Base-by-base conservation (phyloP, 345 rosid species). In the Boechera divaricarpa region DNA sequence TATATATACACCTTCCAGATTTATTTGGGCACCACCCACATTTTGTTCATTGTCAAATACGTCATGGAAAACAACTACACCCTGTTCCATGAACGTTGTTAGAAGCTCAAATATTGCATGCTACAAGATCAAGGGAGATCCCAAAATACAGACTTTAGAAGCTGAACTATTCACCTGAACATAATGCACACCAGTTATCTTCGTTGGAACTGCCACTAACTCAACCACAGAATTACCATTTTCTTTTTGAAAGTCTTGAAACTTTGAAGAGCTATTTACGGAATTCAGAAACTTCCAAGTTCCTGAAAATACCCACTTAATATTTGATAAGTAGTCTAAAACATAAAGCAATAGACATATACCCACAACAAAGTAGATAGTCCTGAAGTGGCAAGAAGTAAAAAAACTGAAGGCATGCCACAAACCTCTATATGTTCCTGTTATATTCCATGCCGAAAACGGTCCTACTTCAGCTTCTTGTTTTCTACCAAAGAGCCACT, bases 361-460 rank as follows among this genome's bases (percentile, higher is more conserved):
- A 36, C 47, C 15, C 41, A 59, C 31, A 60, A 61, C 32, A 61
- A 1, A 6, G 41, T 4, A 64, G n/a, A 35, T 2, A 33, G 13
- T 31, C 32, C 26, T 36, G 44, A 74, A 61, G 72, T 36, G 55
- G 31, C 7, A 39, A 73, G 36, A 10, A 48, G 48, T 3, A 33
- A n/a, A 10, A 39, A 51, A 49, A 69, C 32, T 15, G 63, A 72
- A 51, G 16, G 13, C 32, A 75, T 55, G 66, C 81, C 56, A 81
- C 88, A 75, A 66, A 95, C 99, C 99, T 92, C 90, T 85, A 82
- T 95, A 95, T 73, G 97, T 95, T 86, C 98, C 99, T 15, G 98
- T 90, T 82, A 95, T 89, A 82, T 95, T 95, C 99, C 99, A 92
- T 26, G 84, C 83, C n/a, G 92, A 74, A 77, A 85, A 87, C 13